These are phyloP conservation scores for Leccinum longicurvipes DNA, from an alignment of 768 basidiomycete genomes.

Conservation along the genomic window DNA sequence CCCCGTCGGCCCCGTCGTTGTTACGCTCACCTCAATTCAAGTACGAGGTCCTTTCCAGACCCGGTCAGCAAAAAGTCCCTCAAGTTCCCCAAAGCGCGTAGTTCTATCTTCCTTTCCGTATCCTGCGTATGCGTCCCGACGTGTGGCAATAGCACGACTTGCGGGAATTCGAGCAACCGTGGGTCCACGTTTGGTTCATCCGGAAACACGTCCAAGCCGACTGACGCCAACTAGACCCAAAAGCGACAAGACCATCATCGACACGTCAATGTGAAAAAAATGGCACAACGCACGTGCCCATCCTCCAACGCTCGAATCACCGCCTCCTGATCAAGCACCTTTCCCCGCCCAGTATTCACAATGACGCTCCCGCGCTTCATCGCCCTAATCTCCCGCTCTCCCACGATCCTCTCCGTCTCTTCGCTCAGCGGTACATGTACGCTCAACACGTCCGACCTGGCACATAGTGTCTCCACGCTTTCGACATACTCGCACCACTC, in stretches of 20 bases:
- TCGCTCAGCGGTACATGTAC: slow-evolving; percentile 77
- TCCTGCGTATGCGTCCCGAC: slow-evolving; percentile 87
- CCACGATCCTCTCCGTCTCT: slow-evolving; percentile 70
- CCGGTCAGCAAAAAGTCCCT: slow-evolving; percentile 46
- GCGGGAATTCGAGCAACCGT: slow-evolving; percentile 70
- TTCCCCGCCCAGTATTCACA: slow-evolving; percentile 86
- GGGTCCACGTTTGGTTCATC: slow-evolving; percentile 81
- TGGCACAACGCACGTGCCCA: slow-evolving; percentile 67
- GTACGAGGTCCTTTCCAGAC: background rate
- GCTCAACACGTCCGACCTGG: slow-evolving; percentile 76
- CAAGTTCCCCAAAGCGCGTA: slow-evolving; percentile 73
- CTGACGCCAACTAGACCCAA: slow-evolving; percentile 27
- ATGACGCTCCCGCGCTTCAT: slow-evolving; percentile 77
- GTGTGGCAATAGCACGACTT: slow-evolving; percentile 84
- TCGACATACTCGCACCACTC: slow-evolving; percentile 78
- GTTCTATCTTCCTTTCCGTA: slow-evolving; percentile 77
- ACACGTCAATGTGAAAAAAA: too few species aligned
- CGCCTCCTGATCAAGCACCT: slow-evolving; percentile 83
- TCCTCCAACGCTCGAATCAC: slow-evolving; percentile 84
- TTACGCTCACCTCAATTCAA: background rate
- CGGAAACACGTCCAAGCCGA: slow-evolving; percentile 86
- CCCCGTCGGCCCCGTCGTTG: too few species aligned
- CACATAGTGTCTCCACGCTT: slow-evolving; percentile 58
- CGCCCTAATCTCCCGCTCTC: slow-evolving; percentile 69
- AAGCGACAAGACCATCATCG: background rate